Conservation (phyloP, 495 filamentous ascomycete genomes). For the Cenococcum geophilum region DNA sequence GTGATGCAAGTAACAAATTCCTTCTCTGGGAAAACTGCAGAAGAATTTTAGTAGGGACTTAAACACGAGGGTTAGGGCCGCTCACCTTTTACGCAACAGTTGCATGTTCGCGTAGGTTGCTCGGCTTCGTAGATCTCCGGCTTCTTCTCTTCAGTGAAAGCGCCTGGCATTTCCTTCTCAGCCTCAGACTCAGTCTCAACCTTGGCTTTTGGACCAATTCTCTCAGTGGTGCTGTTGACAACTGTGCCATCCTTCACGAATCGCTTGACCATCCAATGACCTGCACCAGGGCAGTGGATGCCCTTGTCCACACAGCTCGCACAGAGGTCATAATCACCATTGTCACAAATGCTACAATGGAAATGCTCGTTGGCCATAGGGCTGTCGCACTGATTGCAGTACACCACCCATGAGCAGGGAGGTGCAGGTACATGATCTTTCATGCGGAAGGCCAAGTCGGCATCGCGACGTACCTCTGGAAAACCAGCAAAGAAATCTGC, state of each 20-base stretch:
- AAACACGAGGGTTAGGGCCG: background rate
- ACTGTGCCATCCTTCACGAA: constrained; percentile 71
- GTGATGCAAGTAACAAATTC: constrained; percentile 77
- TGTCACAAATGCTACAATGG: constrained; percentile 88
- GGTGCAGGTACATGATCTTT: constrained; percentile 34
- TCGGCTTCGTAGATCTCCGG: constrained; percentile 24
- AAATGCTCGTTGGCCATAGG: constrained; percentile 78
- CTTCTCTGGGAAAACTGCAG: constrained; percentile 62
- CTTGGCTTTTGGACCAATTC: constrained; percentile 55
- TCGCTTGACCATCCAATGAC: constrained; percentile 93
- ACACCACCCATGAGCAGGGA: constrained; percentile 56
- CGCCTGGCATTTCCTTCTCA: constrained; percentile 42
- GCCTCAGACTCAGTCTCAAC: constrained; percentile 18
- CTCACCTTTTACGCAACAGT: constrained; percentile 77
- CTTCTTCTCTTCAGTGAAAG: constrained; percentile 40
- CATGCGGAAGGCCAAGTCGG: constrained; percentile 29
- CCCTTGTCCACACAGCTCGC: constrained; percentile 67
- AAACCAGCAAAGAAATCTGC: constrained; percentile 37
- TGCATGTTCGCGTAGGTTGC: constrained; percentile 72
- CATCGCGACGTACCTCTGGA: constrained; percentile 37
- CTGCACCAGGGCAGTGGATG: constrained; percentile 63
- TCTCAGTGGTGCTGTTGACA: constrained; percentile 77
- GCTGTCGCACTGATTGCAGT: constrained; percentile 83
- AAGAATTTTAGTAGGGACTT: background rate
- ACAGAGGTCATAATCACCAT: constrained; percentile 94